Evolutionary conservation across 2,329 filamentous ascomycete genomes (phyloP), one percentile per base, ranked within the genome.

Genomic region (Cladosporium sp.): DNA sequence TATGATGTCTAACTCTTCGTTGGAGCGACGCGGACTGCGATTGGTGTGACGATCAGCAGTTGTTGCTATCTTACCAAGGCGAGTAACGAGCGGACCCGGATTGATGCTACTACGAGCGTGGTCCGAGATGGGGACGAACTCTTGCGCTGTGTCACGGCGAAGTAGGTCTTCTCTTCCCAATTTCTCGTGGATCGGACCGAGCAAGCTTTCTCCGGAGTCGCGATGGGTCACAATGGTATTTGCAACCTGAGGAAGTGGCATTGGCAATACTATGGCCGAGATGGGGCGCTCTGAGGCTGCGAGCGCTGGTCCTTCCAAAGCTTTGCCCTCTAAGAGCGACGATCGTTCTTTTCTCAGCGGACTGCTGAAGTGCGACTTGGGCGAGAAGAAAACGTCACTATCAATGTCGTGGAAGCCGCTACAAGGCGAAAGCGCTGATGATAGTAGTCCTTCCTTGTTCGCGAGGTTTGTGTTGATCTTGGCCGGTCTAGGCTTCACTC

Each of bases 131-230:
- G 52, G 25, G 6, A 8, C n/a, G 7, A 9, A n/a, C 8, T 47
- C 52, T 25, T 47, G 52, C 4, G 19, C 25, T 17, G 28, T 15
- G 3, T 36, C 34, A 19, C 52, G 40, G 17, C 32, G 40, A 36
- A 55, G 52, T 15, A 55, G 40, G 20, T 47, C 32, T 19, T 55
- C 40, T 10, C 36, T 45, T 9, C 13, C 40, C 17, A 55, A 10
- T 39, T 64, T 64, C 22, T 56, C 58, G 40, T 56, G 61, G 54
- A 66, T 66, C 2, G 64, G 64, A 17, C 50, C 42, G 17, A 66
- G 60, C 3, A 66, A 52, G 40, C 62, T 58, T 3, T 62, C 59
- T 51, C 62, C 60, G 22, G 65, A 62, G 35, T 57, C 61, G 32
- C 64, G 58, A 19, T 58, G 62, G 34, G 60, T 58, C 9, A 59